Evolutionary conservation across 2,329 filamentous ascomycete species (phyloP), one percentile per base, ranked within the genome.

Genomic region (Truncatella angustata): DNA sequence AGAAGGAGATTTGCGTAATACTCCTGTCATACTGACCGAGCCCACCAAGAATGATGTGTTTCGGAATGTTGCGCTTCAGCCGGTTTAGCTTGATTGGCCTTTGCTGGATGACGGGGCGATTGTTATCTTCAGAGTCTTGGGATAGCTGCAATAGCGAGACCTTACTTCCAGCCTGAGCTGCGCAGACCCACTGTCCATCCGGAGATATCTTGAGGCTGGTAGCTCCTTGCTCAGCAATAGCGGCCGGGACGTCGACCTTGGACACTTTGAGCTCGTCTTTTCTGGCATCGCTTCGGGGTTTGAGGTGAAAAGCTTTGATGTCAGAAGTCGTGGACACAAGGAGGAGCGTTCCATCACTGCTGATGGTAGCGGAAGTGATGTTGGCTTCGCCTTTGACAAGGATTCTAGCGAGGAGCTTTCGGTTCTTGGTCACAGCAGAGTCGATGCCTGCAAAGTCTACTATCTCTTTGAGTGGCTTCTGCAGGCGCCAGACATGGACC

Each of bases 301-400:
- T 75, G 18, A 94, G 76, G 55, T 82, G 81, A 70, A 95, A 97
- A 11, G 90, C 73, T 70, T 91, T 96, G 62, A 93, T 79, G 45
- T 87, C 84, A 28, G 81, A 83, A 26, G 79, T 76, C 2, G 92
- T 96, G 6, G 91, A 82, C 12, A 92, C 84, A n/a, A 87, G 80
- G 21, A 97, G 77, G 1, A 95, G 70, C 20, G 80, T 84, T 34
- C 91, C 91, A 60, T 89, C 84, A 21, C 73, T 69, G 58, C 85
- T 92, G 60, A 95, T 83, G 28, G 84, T 70, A 24, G 85, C 88
- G 26, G 86, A 90, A 26, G 87, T 87, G 59, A 96, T 91, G 64
- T 89, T 91, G 57, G 92, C 89, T 58, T 96, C 91, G 26, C 90
- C 88, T 62, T 81, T 79, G 63, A 84, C 69, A 18, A 88, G 65